Conservation (phyloP, 805 yeast species). For the Teunomyces tritomae region DNA sequence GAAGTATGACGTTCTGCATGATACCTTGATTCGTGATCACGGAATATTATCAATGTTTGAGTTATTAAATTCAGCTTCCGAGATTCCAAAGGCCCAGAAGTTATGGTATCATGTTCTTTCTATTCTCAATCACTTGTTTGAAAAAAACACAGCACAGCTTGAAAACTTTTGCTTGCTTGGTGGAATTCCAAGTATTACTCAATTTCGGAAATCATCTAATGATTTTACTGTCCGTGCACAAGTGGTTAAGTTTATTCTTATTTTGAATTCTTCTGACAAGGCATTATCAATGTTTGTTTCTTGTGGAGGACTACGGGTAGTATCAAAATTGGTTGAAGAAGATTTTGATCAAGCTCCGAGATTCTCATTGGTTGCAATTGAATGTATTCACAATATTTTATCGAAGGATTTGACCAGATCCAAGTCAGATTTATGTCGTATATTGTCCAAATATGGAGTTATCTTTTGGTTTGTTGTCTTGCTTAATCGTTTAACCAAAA, state of each 20-base stretch:
- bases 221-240: slow-evolving; percentile 32
- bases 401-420: slow-evolving; percentile 35
- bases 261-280: slow-evolving; percentile 30
- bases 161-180: slow-evolving; percentile 44
- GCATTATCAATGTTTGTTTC: slow-evolving; percentile 42
- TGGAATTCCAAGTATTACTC: slow-evolving; percentile 41
- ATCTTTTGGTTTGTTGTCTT: slow-evolving; percentile 43
- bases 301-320: slow-evolving; percentile 44
- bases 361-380: slow-evolving; percentile 37
- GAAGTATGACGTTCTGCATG: slow-evolving; percentile 41
- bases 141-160: slow-evolving; percentile 26
- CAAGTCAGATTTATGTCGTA: slow-evolving; percentile 42
- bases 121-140: slow-evolving; percentile 34
- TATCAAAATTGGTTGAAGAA: slow-evolving; percentile 46
- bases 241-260: slow-evolving; percentile 34
- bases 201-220: slow-evolving; percentile 31
- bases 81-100: slow-evolving; percentile 28
- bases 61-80: slow-evolving; percentile 33
- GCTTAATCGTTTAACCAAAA: slow-evolving; percentile 29
- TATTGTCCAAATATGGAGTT: slow-evolving; percentile 41
- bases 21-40: slow-evolving; percentile 39
- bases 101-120: slow-evolving; percentile 39
- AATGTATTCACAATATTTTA: slow-evolving; percentile 34
- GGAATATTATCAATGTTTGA: slow-evolving; percentile 40
- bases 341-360: slow-evolving; percentile 39